A percentile compares a stretch with the other conserved stretches of the same genome.
These are phyloP conservation scores for Protostelium mycophagum DNA, from an alignment of 78 protist species.

Conservation along the genomic window DNA sequence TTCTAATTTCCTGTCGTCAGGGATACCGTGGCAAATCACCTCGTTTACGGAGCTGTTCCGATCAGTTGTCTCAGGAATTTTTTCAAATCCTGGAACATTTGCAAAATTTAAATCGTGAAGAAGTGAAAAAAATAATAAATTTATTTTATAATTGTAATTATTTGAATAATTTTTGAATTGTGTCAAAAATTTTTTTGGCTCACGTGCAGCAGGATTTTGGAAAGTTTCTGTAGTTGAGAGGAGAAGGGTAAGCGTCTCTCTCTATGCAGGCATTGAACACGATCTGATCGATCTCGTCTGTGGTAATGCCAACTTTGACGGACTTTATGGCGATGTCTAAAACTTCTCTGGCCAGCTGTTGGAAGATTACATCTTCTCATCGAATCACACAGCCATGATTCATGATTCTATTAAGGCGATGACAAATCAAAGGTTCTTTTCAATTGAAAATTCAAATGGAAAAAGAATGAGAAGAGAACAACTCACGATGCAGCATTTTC, in stretches of 20 bases:
- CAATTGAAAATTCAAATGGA: neutral
- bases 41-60: slow-evolving; percentile 75
- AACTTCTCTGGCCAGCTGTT: slow-evolving; percentile 73
- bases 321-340: slow-evolving; percentile 78
- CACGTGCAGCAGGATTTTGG: slow-evolving; percentile 90
- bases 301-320: slow-evolving; percentile 80
- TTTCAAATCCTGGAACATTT: neutral
- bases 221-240: slow-evolving; percentile 89
- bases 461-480: neutral
- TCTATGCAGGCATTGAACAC: slow-evolving; percentile 80
- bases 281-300: slow-evolving; percentile 84
- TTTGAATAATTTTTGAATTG: neutral
- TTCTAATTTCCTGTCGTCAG: slow-evolving; percentile 73
- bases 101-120: neutral
- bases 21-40: slow-evolving; percentile 98
- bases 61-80: neutral
- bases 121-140: neutral
- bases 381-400: neutral
- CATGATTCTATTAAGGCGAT: neutral
- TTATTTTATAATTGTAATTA: neutral
- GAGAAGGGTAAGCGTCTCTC: slow-evolving; percentile 91
- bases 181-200: neutral
- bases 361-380: neutral
- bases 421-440: neutral
- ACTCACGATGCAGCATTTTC: slow-evolving; percentile 14